Percentiles rank a stretch among this genome's conserved stretches.
phyloP scores from a whole-genome alignment of 2,329 filamentous ascomycete genomes.

The Penicillium verrucosum region DNA sequence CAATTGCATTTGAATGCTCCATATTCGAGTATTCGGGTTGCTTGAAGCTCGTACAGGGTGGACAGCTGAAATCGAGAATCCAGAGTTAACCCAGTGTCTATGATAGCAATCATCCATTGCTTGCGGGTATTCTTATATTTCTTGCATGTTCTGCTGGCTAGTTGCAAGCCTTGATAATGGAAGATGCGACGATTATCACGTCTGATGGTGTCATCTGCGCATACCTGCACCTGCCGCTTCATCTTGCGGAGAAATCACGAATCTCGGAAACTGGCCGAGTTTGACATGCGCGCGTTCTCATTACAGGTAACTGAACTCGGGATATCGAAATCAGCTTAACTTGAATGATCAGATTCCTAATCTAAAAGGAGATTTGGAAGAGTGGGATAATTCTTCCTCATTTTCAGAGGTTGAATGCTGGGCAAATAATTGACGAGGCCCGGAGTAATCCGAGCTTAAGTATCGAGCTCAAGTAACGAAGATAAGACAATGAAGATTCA shows the following conservation, averaged over 20 bases:
- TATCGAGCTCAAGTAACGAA: neutral
- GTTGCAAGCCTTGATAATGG: neutral
- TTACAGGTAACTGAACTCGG: too few species aligned
- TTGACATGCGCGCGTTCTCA: neutral
- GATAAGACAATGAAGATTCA: neutral
- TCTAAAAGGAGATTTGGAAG: neutral
- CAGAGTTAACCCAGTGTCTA: neutral
- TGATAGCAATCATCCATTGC: neutral
- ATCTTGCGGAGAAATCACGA: neutral
- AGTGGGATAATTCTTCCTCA: neutral
- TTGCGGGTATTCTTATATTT: neutral
- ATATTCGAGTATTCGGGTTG: neutral
- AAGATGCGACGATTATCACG: constrained; percentile 8
- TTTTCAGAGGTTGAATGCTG: neutral
- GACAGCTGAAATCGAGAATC: neutral
- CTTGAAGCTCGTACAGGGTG: neutral
- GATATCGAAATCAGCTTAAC: neutral
- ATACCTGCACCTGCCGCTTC: neutral
- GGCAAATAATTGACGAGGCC: too few species aligned
- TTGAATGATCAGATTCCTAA: neutral
- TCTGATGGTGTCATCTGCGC: constrained; percentile 4
- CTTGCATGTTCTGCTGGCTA: neutral
- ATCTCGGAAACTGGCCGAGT: neutral
- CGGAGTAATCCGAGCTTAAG: neutral
- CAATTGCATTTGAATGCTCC: neutral